phyloP scores from a whole-genome alignment of 2,329 filamentous ascomycete species.

The Parafenestella ontariensis region DNA sequence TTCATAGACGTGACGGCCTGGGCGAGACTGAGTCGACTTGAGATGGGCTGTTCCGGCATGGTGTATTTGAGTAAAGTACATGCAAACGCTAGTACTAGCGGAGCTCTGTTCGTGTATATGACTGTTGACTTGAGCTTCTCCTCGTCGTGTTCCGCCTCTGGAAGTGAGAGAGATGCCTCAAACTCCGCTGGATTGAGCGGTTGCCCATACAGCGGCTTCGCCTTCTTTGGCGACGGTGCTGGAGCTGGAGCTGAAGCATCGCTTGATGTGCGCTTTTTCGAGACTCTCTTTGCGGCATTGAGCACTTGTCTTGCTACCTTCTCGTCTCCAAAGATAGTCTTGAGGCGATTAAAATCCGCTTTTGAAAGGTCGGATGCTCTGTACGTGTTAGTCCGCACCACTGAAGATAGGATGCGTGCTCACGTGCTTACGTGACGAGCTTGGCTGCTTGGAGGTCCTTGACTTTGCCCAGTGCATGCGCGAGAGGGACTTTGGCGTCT shows the following conservation, averaged over 20 bases:
- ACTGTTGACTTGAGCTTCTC: conserved; percentile 64
- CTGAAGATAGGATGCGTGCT: conserved; percentile 25
- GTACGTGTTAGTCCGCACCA: conserved; percentile 12
- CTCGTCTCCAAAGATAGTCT: conserved; percentile 57
- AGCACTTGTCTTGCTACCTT: conserved; percentile 64
- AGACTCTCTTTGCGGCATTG: conserved; percentile 63
- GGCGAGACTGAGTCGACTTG: conserved; percentile 81
- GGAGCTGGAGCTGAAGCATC: conserved; percentile 24
- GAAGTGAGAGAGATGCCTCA: conserved; percentile 68
- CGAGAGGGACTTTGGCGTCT: conserved; percentile 64
- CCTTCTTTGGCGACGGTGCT: conserved; percentile 48
- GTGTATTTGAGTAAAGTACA: conserved; percentile 77
- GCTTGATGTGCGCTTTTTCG: conserved; percentile 61
- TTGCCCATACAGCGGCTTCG: conserved; percentile 38
- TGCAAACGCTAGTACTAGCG: conserved; percentile 81
- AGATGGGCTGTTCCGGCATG: conserved; percentile 84
- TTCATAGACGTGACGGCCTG: conserved; percentile 86
- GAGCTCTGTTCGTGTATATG: conserved; percentile 79
- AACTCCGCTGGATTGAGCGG: conserved; percentile 60
- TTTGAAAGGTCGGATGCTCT: conserved; percentile 59
- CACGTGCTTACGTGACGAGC: conserved; percentile 59
- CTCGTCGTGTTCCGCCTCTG: conserved; percentile 62
- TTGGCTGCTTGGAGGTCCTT: conserved; percentile 60
- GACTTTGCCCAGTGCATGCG: conserved; percentile 62
- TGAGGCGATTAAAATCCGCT: conserved; percentile 53